A percentile compares a stretch with the other conserved stretches of the same genome.
Evolutionary conservation across 805 yeast species (phyloP).

Genomic region (Candida easanensis): DNA sequence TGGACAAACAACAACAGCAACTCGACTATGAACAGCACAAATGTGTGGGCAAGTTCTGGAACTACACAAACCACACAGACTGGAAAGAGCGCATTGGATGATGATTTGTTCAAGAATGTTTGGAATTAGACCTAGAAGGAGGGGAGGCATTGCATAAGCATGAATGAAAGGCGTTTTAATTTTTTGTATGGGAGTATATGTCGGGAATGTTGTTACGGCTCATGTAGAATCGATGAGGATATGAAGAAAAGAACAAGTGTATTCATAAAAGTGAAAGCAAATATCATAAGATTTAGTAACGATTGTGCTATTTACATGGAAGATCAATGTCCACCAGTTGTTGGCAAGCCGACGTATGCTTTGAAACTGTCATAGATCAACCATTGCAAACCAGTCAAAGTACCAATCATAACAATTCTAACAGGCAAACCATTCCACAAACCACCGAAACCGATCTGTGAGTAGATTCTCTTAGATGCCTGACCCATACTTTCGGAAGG

Average conservation of each 20-base stretch:
- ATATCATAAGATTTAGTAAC: background rate
- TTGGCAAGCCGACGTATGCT: slow-evolving; percentile 91
- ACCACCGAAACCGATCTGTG: slow-evolving; percentile 82
- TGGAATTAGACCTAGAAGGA: slow-evolving; percentile 53
- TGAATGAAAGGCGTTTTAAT: no score
- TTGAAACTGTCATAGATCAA: slow-evolving; percentile 93
- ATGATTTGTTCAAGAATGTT: slow-evolving; percentile 66
- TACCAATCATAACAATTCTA: slow-evolving; percentile 96
- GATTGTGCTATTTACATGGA: no score
- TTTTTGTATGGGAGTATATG: no score
- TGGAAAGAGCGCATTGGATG: slow-evolving; percentile 39
- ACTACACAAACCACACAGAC: slow-evolving; percentile 1
- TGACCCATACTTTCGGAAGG: slow-evolving; percentile 62
- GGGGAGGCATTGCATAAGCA: no score
- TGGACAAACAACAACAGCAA: slow-evolving; percentile 7
- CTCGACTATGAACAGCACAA: background rate
- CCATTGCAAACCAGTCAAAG: slow-evolving; percentile 97
- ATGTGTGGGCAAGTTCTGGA: slow-evolving; percentile 9
- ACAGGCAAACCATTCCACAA: slow-evolving; percentile 94
- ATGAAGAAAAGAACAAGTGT: background rate
- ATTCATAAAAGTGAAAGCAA: background rate
- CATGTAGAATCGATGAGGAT: background rate
- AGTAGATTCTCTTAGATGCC: slow-evolving; percentile 77
- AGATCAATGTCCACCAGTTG: slow-evolving; percentile 60
- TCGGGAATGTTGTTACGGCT: background rate